Percentiles rank a stretch among this genome's conserved stretches.
phyloP scores from a whole-genome alignment of 306 rosid species.

The Dalbergia oliveri region DNA sequence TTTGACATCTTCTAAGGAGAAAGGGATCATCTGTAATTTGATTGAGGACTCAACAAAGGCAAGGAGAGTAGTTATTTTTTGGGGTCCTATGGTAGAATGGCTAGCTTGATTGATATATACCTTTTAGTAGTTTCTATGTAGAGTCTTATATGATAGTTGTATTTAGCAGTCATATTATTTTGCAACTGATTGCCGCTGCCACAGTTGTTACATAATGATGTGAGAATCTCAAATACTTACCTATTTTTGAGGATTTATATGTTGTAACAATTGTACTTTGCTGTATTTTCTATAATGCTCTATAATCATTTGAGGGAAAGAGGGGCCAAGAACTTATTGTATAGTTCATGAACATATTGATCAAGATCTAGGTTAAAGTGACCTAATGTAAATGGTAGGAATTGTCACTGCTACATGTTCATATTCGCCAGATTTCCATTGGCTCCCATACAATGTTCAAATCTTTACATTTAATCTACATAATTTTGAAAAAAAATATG shows the following conservation, averaged over 20 bases:
- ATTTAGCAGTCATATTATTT: slow-evolving; percentile 34
- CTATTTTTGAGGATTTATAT: slow-evolving; percentile 25
- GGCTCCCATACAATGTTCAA: too few species aligned
- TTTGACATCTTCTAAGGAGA: slow-evolving; percentile 18
- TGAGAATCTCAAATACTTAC: not conserved
- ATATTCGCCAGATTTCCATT: too few species aligned
- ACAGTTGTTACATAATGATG: slow-evolving; percentile 21
- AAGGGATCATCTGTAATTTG: slow-evolving; percentile 35
- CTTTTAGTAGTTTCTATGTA: not conserved
- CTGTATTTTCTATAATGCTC: not conserved
- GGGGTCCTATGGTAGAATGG: slow-evolving; percentile 28
- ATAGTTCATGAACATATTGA: not conserved
- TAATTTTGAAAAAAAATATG: too few species aligned
- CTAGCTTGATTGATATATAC: slow-evolving; percentile 24
- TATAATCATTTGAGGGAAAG: slow-evolving; percentile 2
- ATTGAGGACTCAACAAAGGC: slow-evolving; percentile 25
- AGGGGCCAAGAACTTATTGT: not conserved
- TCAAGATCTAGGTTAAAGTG: too few species aligned
- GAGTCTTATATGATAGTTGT: slow-evolving; percentile 41
- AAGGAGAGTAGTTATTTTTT: slow-evolving; percentile 35
- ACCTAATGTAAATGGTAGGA: too few species aligned
- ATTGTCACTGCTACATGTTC: too few species aligned
- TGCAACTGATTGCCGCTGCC: slow-evolving; percentile 36
- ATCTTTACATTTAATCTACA: too few species aligned
- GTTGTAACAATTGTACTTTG: slow-evolving; percentile 30